Percentiles rank a stretch among this genome's conserved stretches.
Conservation (phyloP, 2,329 filamentous ascomycete genomes). For the Endothia cerciana region DNA sequence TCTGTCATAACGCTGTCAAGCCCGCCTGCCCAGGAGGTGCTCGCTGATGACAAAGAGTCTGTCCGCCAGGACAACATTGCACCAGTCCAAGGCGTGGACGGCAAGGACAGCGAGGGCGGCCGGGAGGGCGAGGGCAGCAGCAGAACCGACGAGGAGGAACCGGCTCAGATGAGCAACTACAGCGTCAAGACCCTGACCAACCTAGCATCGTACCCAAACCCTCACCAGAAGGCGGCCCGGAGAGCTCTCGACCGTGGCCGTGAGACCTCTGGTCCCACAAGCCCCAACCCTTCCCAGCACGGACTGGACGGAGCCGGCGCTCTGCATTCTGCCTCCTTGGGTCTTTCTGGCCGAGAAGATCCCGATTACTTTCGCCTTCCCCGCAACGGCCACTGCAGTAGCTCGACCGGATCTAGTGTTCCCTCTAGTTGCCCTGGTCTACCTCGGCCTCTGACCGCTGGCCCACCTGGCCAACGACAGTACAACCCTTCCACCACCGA, state of each 20-base stretch:
- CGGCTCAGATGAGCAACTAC: constrained; percentile 42
- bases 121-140: no score
- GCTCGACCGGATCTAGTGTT: constrained; percentile 28
- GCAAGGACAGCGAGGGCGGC: no score
- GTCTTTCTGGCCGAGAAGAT: constrained; percentile 16
- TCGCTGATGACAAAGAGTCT: constrained; percentile 29
- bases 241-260: constrained; percentile 43
- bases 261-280: constrained; percentile 30
- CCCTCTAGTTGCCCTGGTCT: constrained; percentile 44
- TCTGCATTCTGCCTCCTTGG: not conserved
- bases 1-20: constrained; percentile 6
- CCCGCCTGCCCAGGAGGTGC: not conserved
- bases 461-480: constrained; percentile 58
- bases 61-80: constrained; percentile 29
- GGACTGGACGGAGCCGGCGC: constrained; percentile 6
- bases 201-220: constrained; percentile 60
- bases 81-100: not conserved
- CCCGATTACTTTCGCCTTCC: constrained; percentile 23
- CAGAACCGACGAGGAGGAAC: constrained; percentile 35
- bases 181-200: constrained; percentile 55
- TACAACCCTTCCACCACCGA: constrained; percentile 51
- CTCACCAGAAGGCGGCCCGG: constrained; percentile 56
- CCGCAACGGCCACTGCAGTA: constrained; percentile 27
- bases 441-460: constrained; percentile 57
- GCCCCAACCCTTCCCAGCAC: constrained; percentile 28